phyloP scores from a whole-genome alignment of 2,329 filamentous ascomycete species.

The Neurospora sp. region DNA sequence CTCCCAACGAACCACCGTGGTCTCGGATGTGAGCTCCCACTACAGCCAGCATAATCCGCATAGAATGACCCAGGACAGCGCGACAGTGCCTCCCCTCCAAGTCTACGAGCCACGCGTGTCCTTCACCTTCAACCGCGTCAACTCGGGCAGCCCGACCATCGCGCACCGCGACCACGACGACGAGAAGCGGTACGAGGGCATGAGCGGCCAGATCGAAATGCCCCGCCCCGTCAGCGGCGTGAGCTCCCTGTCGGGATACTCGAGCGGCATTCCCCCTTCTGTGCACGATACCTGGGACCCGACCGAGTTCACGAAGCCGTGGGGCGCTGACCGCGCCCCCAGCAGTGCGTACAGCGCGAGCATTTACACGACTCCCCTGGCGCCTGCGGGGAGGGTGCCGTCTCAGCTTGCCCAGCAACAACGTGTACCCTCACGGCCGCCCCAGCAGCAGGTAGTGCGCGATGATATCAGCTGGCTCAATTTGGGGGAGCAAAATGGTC shows the following conservation, averaged over 20 bases:
- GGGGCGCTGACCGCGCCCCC: slow-evolving; percentile 40
- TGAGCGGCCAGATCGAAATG: slow-evolving; percentile 50
- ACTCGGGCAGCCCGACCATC: slow-evolving; percentile 60
- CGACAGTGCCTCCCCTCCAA: slow-evolving; percentile 58
- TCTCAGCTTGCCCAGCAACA: slow-evolving; percentile 15
- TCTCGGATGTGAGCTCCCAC: slow-evolving; percentile 45
- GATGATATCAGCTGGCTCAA: slow-evolving; percentile 78
- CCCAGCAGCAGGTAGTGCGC: slow-evolving; percentile 42
- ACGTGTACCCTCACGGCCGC: slow-evolving; percentile 32
- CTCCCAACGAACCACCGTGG: slow-evolving; percentile 39
- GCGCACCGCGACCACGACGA: slow-evolving; percentile 37
- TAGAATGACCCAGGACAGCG: slow-evolving; percentile 55
- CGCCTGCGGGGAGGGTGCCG: slow-evolving; percentile 24
- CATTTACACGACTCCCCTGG: slow-evolving; percentile 34
- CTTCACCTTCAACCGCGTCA: slow-evolving; percentile 58
- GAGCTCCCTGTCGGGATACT: slow-evolving; percentile 45
- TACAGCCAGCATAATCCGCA: slow-evolving; percentile 32
- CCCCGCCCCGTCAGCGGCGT: slow-evolving; percentile 38
- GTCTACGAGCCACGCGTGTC: slow-evolving; percentile 52
- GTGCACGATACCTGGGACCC: slow-evolving; percentile 48
- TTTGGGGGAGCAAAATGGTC: slow-evolving; percentile 39
- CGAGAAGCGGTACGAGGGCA: slow-evolving; percentile 43
- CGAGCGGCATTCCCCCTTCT: slow-evolving; percentile 57
- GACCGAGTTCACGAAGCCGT: slow-evolving; percentile 30
- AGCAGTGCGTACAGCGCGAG: slow-evolving; percentile 43